These are phyloP conservation scores for Quercus alba DNA, from an alignment of 306 rosid species.

Conservation along the genomic window DNA sequence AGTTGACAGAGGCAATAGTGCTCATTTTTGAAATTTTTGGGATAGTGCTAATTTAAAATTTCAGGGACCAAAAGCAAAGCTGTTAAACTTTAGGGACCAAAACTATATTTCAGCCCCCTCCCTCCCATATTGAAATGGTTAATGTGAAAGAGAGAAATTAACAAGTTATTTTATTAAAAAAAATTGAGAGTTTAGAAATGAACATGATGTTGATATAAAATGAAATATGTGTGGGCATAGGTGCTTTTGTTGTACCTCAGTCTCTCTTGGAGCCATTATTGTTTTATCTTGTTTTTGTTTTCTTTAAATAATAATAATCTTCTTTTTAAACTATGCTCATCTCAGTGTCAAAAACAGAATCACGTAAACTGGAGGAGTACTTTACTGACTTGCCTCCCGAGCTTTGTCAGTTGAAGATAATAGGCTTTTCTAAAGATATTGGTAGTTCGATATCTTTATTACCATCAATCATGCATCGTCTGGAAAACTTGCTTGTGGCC, in stretches of 20 bases:
- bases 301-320: not conserved
- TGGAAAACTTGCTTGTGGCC: slow-evolving; percentile 87
- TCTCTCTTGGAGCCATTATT: not conserved
- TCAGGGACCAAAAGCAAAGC: too few species aligned
- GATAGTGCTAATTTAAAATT: too few species aligned
- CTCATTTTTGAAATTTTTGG: too few species aligned
- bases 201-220: not conserved
- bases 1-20: too few species aligned
- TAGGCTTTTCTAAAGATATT: slow-evolving; percentile 88
- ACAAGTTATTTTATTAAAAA: not conserved
- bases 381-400: slow-evolving; percentile 72
- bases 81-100: too few species aligned
- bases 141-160: not conserved
- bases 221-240: not conserved
- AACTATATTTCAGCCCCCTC: too few species aligned
- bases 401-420: slow-evolving; percentile 75
- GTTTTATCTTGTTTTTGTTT: not conserved
- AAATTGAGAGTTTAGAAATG: not conserved
- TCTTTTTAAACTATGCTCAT: slow-evolving; percentile 22
- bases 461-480: slow-evolving; percentile 95
- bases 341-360: slow-evolving; percentile 43
- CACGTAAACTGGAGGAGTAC: slow-evolving; percentile 60
- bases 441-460: slow-evolving; percentile 92
- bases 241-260: not conserved
- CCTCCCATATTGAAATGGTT: not conserved